Base-by-base conservation (phyloP, 73 alveolate species). In the Paramecium biaurelia region DNA sequence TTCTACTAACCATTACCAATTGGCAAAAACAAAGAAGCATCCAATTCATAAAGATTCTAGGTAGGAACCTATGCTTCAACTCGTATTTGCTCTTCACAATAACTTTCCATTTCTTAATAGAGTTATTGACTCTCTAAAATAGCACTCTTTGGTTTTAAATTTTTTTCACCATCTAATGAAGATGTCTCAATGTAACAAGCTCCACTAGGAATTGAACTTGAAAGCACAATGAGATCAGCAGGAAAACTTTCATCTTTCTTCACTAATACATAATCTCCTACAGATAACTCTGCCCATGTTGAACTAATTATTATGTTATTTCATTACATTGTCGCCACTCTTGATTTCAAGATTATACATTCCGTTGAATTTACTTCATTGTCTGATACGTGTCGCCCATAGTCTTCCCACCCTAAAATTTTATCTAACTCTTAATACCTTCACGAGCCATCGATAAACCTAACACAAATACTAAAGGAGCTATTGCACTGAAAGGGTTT, bases 151-250 rank as follows among this genome's bases (percentile, higher is more conserved):
- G 96, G 94, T 92, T 98, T 98, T 93, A 97, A 93, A 92, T 97
- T 97, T 93, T 98, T 98, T 94, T 98, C 99, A 7, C 99, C 99
- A 96, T 98, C 99, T 21, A 98, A 94, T 37, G 98, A 93, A 18
- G 98, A 93, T 2, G 99, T 98, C 84, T 98, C 98, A 21, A 98
- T 99, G 92, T 95, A 99, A 87, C 99, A 96, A 37, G 95, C 95
- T 28, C 99, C 99, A 9, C 96, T 99, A 8, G 93, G 97, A 26
- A 96, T 95, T 23, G 98, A 92, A 59, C 99, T 93, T 21, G 96
- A 98, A 53, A 99, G 88, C 8, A 98, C 93, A 12, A 98, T 93
- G 93, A 99, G 76, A 93, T 99, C 99, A 1, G 99, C 99, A 4
- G 99, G 99, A 53, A 99, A 97, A 72, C 92, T 92, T 57, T 98